Evolutionary conservation across 306 rosid species (phyloP).

Genomic region (Amphicarpaea edgeworthii): DNA sequence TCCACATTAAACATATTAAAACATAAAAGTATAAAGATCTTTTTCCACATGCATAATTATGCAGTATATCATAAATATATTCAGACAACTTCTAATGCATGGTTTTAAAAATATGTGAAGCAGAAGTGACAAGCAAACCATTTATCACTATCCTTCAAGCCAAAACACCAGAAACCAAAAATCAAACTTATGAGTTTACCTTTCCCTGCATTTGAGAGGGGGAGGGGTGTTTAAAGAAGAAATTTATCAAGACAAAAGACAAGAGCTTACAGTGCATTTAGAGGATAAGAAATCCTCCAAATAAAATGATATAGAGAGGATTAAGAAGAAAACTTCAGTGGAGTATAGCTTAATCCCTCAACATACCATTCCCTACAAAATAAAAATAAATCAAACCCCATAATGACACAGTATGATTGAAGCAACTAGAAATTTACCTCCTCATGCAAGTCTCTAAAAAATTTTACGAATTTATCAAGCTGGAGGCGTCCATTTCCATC

Average conservation of each 20-base stretch:
- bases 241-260: conserved; percentile 12
- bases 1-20: neutral
- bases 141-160: conserved; percentile 17
- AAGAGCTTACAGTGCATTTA: conserved; percentile 32
- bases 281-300: conserved; percentile 30
- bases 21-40: neutral
- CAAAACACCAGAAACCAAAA: conserved; percentile 27
- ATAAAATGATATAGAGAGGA: neutral
- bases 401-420: conserved; percentile 23
- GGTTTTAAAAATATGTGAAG: neutral
- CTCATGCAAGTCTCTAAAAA: conserved; percentile 68
- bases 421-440: conserved; percentile 62
- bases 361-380: conserved; percentile 24
- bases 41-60: neutral
- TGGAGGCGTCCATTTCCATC: conserved; percentile 71
- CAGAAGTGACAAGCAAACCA: neutral
- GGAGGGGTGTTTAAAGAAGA: neutral
- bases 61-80: conserved; percentile 10
- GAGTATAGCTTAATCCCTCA: conserved; percentile 33
- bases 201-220: neutral
- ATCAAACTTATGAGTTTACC: neutral
- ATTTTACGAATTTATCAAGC: conserved; percentile 70
- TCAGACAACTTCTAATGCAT: neutral
- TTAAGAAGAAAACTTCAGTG: conserved; percentile 16
- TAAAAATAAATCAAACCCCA: conserved; percentile 33